These are phyloP conservation scores for Saitozyma sp. DNA, from an alignment of 768 basidiomycete species.

Conservation along the genomic window DNA sequence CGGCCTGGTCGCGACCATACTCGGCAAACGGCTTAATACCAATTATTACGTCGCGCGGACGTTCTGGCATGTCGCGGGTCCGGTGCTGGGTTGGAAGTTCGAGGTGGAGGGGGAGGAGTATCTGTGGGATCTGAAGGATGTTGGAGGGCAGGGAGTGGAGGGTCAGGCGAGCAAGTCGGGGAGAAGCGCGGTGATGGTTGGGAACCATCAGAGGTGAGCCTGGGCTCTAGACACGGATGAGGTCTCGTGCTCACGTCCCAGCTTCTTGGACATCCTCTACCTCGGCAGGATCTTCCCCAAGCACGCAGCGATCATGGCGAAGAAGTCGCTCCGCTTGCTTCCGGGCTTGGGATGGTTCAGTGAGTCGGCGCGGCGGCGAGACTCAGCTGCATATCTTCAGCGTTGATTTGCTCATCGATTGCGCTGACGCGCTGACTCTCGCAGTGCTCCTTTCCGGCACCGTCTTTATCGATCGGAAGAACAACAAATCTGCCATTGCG, in stretches of 20 bases:
- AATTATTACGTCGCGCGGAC: conserved; percentile 78
- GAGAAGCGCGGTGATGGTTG: conserved; percentile 71
- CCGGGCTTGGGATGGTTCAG: conserved; percentile 83
- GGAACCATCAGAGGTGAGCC: conserved; percentile 75
- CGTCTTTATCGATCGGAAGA: conserved; percentile 85
- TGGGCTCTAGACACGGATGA: neutral
- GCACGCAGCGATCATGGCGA: conserved; percentile 83
- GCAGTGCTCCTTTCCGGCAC: conserved; percentile 79
- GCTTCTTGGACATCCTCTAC: conserved; percentile 61
- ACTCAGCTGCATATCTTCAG: neutral
- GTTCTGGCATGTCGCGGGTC: conserved; percentile 71
- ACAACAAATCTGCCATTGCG: conserved; percentile 67
- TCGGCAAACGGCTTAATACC: conserved; percentile 61
- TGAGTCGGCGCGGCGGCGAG: conserved; percentile 14
- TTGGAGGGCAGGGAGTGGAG: conserved; percentile 19
- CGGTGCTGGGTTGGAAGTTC: conserved; percentile 66
- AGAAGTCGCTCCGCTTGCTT: conserved; percentile 77
- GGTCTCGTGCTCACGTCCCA: conserved; percentile 42
- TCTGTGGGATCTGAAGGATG: conserved; percentile 53
- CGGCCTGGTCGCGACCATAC: conserved; percentile 65
- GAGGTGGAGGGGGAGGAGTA: conserved; percentile 87
- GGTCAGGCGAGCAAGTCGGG: conserved; percentile 51
- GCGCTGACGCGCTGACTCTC: neutral
- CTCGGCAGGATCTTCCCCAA: conserved; percentile 81
- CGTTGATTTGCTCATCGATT: too few relatives aligned